Evolutionary conservation across 148 eudicot genomes (phyloP).

Genomic region (Gaultheria prostrata): DNA sequence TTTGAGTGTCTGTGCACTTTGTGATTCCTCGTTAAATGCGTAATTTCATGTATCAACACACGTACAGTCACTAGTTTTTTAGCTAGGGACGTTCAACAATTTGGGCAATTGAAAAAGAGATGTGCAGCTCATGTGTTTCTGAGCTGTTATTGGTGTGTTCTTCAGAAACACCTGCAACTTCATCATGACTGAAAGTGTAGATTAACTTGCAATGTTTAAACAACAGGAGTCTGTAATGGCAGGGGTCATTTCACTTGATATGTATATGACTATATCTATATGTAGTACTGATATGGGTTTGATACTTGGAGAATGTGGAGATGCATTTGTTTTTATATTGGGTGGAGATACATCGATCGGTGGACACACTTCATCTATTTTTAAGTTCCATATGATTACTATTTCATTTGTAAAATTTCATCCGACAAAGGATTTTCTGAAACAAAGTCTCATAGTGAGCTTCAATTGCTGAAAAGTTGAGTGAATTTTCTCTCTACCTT

Average conservation of each 20-base stretch:
- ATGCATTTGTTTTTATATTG: not conserved
- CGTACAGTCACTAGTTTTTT: not conserved
- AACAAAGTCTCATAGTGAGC: not conserved
- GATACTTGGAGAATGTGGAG: not conserved
- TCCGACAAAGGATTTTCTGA: not conserved
- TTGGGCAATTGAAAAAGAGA: not conserved
- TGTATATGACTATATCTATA: too few relatives aligned
- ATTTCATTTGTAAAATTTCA: not conserved
- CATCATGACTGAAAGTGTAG: constrained; percentile 2
- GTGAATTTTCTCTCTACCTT: not conserved
- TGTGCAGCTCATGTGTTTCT: too few relatives aligned
- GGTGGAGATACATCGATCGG: too few relatives aligned
- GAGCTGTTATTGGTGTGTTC: not conserved
- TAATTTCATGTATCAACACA: not conserved
- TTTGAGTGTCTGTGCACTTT: not conserved
- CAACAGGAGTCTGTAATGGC: not conserved
- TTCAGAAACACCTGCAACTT: not conserved
- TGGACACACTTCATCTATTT: not conserved
- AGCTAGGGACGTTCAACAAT: not conserved
- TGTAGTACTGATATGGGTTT: not conserved
- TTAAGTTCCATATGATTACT: not conserved
- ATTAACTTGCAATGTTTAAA: not conserved
- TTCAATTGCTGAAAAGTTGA: not conserved
- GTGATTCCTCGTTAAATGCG: not conserved
- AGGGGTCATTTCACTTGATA: not conserved